Base-by-base conservation (phyloP, 2,329 filamentous ascomycete species). In the Xylogone sp. region DNA sequence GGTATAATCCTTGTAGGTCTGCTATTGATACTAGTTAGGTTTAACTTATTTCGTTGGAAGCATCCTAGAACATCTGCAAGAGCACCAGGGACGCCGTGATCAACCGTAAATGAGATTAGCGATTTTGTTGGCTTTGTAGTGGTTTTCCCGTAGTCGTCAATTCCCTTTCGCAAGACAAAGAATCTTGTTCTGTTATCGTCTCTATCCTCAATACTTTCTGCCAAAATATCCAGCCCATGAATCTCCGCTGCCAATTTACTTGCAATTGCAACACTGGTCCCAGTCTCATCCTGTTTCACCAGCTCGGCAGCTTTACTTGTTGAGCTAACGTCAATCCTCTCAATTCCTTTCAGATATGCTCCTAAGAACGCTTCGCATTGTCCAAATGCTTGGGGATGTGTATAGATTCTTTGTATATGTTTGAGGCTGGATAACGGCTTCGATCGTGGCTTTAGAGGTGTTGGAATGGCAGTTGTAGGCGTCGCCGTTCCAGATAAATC, bases 371-470 rank as follows among this genome's bases (percentile, higher is more conserved):
- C 69, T 43, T 84, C 84, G 70, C 92, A 97, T 72, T 99, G 94
- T 21, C 91, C 91, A 76, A 94, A 96, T 22, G 91, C 94, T 71
- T 99, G 94, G 9, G 93, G 92, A 70, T 99, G 94, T 21, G 90
- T 94, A 73, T 96, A 96, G 42, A 99, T 71, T 63, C 86, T 86
- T 60, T 78, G 81, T 62, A 97, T 79, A 60, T 86, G 77, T 50
- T 72, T 69, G 55, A 92, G 69, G 56, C 73, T 71, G 48, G 66
- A 62, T 39, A 78, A 61, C 2, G 84, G 82, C 56, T 70, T 70
- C 39, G 73, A 68, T 56, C 69, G 69, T 21, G 76, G 75, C 59
- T 70, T 71, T n/a, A 62, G 61, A 16, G 75, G 75, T 43, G 62
- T 65, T 2, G 77, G 78, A 43, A 71, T 68, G 18, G 65, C 66